These are phyloP conservation scores for Flaveria trinervia DNA, from an alignment of 129 eudicot species.

Conservation along the genomic window DNA sequence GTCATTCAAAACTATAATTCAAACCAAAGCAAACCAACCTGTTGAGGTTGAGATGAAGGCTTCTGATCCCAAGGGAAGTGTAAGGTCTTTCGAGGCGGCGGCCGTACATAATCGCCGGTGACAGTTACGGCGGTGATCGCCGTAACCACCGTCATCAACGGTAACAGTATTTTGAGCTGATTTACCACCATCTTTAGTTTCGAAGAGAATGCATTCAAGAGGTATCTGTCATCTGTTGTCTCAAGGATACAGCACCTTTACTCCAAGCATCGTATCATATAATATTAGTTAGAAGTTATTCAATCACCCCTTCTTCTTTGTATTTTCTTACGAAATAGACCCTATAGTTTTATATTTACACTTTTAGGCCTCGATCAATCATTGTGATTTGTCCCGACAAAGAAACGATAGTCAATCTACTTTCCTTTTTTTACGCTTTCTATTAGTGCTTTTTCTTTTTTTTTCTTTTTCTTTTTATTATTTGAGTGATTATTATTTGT, in stretches of 20 bases:
- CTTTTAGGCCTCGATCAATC: constrained; percentile 11
- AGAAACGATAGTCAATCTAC: constrained; percentile 19
- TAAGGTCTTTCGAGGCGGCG: constrained; percentile 65
- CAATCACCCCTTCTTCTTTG: background rate
- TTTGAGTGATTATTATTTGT: background rate
- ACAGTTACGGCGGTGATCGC: constrained; percentile 21
- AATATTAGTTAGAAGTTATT: background rate
- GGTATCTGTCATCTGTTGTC: background rate
- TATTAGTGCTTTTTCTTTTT: constrained; percentile 10
- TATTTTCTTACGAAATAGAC: background rate
- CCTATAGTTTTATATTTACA: background rate
- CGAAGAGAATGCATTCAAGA: background rate
- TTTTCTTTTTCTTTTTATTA: too few species aligned
- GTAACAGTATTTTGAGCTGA: constrained; percentile 26
- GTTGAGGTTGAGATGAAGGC: constrained; percentile 61
- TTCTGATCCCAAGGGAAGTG: constrained; percentile 56
- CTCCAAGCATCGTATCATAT: background rate
- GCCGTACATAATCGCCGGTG: constrained; percentile 57
- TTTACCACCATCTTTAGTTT: constrained; percentile 35
- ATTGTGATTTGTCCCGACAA: constrained; percentile 14
- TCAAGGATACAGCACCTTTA: constrained; percentile 10
- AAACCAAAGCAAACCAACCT: constrained; percentile 57
- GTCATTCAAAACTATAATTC: background rate
- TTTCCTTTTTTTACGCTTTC: background rate
- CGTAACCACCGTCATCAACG: constrained; percentile 27